phyloP scores from a whole-genome alignment of 2,329 filamentous ascomycete genomes.

The Fusarium mundagurra region DNA sequence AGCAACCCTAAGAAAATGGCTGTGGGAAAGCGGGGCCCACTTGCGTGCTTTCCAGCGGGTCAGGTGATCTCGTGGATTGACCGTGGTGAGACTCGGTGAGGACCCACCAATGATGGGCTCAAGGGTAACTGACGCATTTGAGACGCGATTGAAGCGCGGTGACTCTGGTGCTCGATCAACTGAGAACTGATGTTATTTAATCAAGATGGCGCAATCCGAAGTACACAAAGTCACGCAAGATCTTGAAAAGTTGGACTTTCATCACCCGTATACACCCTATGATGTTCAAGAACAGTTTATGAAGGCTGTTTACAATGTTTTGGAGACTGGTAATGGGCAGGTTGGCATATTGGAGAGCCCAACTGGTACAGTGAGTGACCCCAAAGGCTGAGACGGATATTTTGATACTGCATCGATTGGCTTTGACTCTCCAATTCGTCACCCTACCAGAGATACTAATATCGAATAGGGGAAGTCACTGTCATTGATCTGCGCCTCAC shows the following conservation, averaged over 20 bases:
- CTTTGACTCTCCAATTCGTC: neutral
- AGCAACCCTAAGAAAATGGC: conserved; percentile 50
- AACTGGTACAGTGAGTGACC: conserved; percentile 73
- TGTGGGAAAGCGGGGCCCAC: conserved; percentile 20
- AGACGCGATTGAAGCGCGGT: conserved; percentile 25
- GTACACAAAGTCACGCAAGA: conserved; percentile 30
- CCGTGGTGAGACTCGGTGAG: conserved; percentile 36
- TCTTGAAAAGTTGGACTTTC: conserved; percentile 67
- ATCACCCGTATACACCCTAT: conserved; percentile 90
- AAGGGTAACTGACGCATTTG: conserved; percentile 7
- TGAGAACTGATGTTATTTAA: neutral
- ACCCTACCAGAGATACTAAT: neutral
- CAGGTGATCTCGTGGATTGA: conserved; percentile 45
- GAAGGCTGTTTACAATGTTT: conserved; percentile 80
- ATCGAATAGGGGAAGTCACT: conserved; percentile 81
- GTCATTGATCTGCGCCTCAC: conserved; percentile 86
- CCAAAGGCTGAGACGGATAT: neutral
- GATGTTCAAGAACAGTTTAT: conserved; percentile 90
- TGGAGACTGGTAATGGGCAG: conserved; percentile 76
- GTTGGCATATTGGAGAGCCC: conserved; percentile 92
- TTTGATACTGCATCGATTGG: no score
- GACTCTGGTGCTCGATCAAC: neutral
- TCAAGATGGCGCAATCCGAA: conserved; percentile 31
- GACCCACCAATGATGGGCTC: conserved; percentile 31
- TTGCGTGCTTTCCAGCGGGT: conserved; percentile 5